phyloP scores from a whole-genome alignment of 2,329 filamentous ascomycete species.

The Penicillium nordicum region DNA sequence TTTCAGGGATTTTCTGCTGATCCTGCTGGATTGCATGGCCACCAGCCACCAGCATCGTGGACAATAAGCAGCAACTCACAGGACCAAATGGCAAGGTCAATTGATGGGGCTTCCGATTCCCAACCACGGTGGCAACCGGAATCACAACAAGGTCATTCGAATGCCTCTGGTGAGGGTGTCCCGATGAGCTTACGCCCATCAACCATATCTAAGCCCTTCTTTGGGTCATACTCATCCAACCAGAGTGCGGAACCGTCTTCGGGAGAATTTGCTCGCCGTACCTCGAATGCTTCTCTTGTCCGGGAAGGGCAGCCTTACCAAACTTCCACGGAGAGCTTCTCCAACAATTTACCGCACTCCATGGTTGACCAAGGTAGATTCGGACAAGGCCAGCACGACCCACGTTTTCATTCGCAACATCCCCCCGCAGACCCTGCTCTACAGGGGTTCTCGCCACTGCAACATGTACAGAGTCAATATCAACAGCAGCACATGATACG shows the following conservation, averaged over 20 bases:
- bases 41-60: not conserved
- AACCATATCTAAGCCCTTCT: slow-evolving; percentile 6
- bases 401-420: slow-evolving; percentile 14
- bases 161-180: not conserved
- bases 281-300: slow-evolving; percentile 1
- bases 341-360: not conserved
- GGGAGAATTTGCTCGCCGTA: not conserved
- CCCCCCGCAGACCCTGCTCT: not conserved
- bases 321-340: not conserved
- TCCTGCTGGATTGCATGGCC: slow-evolving; percentile 1
- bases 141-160: not conserved
- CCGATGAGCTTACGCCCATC: not conserved
- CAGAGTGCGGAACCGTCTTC: slow-evolving; percentile 2
- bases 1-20: not conserved
- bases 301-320: not conserved
- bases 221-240: slow-evolving; percentile 3
- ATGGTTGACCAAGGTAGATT: not conserved
- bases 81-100: not conserved
- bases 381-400: slow-evolving; percentile 1
- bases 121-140: slow-evolving; percentile 19
- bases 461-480: slow-evolving; percentile 10
- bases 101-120: not conserved
- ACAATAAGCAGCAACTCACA: not conserved
- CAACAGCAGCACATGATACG: slow-evolving; percentile 12
- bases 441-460: slow-evolving; percentile 11